Conservation (phyloP, 2,329 filamentous ascomycete genomes). For the Aspergillus oerlinghausenensis region DNA sequence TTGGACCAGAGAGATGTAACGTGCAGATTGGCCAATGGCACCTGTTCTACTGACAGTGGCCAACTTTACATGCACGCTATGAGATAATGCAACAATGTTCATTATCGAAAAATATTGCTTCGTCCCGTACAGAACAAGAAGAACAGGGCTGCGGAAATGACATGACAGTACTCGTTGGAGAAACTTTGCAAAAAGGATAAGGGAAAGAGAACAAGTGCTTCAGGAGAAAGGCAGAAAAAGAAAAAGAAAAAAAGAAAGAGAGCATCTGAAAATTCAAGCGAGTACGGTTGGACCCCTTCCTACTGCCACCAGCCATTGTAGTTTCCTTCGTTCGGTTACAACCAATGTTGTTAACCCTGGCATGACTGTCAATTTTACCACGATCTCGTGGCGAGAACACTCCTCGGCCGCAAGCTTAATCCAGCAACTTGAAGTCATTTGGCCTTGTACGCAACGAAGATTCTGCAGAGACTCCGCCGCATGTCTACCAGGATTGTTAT, state of each 20-base stretch:
- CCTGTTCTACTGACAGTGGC: constrained; percentile 16
- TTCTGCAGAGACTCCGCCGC: constrained; percentile 25
- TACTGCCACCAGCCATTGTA: constrained; percentile 23
- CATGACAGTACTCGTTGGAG: constrained; percentile 1
- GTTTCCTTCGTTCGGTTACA: constrained; percentile 10
- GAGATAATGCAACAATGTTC: constrained; percentile 21
- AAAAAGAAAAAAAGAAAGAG: background rate
- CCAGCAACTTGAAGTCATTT: constrained; percentile 18
- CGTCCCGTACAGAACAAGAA: constrained; percentile 10
- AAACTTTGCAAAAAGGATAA: constrained; percentile 9
- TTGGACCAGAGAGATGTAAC: constrained; percentile 25
- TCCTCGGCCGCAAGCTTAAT: constrained; percentile 20
- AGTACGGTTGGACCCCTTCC: constrained; percentile 24
- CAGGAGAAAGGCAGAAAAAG: background rate
- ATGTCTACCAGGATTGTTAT: constrained; percentile 20
- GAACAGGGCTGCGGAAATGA: constrained; percentile 1
- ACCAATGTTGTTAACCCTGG: constrained; percentile 24
- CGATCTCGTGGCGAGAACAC: constrained; percentile 27
- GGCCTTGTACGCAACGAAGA: constrained; percentile 16
- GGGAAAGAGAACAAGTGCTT: background rate
- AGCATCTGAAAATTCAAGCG: constrained; percentile 5
- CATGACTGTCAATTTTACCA: constrained; percentile 21
- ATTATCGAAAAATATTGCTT: constrained; percentile 14
- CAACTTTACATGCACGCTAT: constrained; percentile 10
- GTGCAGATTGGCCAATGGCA: constrained; percentile 26